Base-by-base conservation (phyloP, 169 alveolate species). In the Eimeria necatrix region DNA sequence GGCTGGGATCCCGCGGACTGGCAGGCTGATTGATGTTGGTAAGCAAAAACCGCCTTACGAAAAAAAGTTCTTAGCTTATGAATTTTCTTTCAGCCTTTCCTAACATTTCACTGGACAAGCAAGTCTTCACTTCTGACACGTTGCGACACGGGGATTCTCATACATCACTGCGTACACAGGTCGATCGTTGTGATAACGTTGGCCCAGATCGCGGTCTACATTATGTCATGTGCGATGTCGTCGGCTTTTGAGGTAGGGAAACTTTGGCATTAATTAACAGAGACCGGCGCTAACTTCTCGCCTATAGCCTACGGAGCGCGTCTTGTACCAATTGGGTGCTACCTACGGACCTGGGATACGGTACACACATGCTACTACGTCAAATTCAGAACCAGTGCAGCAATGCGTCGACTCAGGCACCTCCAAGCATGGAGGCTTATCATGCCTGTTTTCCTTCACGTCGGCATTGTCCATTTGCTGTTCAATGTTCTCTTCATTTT, bases 371-470 rank as follows among this genome's bases (percentile, higher is more conserved):
- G 32, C 2, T 7, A 49, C 16, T 76, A 4, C 52, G 24, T 41
- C 53, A 8, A n/a, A 41, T 53, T 51, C 6, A 32, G 22, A 5
- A 68, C 20, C 10, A n/a, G 52, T 20, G 6, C 53, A 46, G 70
- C 16, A 18, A 7, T 10, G 32, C 26, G 56, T 51, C 49, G 10
- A 4, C 24, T 49, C 94, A 89, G 94, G 26, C 85, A 89, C 76
- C 53, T 71, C 64, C 97, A 97, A 94, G 96, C 96, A 26, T 97
- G 97, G 96, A 93, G 98, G 91, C 94, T 96, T 14, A 84, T 97
- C 26, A 94, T 95, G 83, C 97, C 97, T 20, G 94, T 97, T 78
- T 97, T 97, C 86, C 96, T 97, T 14, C 98, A 97, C 81, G 98
- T 97, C 71, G 95, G 96, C 56, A 93, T 96, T 60, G 95, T 97